Conservation (phyloP, 768 basidiomycete species). For the Exsudoporus frostii region DNA sequence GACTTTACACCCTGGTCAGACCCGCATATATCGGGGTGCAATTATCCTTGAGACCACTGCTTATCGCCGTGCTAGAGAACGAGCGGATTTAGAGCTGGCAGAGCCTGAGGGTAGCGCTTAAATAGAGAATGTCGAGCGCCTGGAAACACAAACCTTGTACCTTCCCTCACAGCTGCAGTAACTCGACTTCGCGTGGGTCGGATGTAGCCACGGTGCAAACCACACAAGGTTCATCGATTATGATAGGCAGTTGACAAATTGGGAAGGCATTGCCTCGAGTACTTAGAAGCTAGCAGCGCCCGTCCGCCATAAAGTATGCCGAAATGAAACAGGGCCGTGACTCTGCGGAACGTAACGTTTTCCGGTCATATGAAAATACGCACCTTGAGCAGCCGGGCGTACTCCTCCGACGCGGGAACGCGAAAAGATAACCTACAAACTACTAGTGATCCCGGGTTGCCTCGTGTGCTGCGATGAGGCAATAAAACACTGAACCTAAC, state of each 20-base stretch:
- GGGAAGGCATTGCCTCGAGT: constrained; percentile 18
- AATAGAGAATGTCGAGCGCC: not conserved
- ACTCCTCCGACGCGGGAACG: constrained; percentile 1
- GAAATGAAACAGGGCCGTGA: constrained; percentile 32
- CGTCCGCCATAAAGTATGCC: constrained; percentile 19
- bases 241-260: constrained; percentile 11
- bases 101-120: not conserved
- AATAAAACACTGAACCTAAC: not conserved
- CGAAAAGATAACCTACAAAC: not conserved
- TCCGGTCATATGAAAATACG: constrained; percentile 1
- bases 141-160: not conserved
- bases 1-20: not conserved
- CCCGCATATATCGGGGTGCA: constrained; percentile 3
- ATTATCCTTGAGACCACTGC: not conserved
- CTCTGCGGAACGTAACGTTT: constrained; percentile 2
- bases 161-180: not conserved
- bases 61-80: constrained; percentile 1
- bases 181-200: not conserved
- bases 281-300: constrained; percentile 1
- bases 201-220: not conserved
- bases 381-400: not conserved
- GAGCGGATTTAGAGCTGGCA: not conserved
- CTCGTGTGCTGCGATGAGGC: constrained; percentile 1
- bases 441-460: not conserved
- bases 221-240: not conserved